These are phyloP conservation scores for Fusarium vanettenii DNA, from an alignment of 2,329 filamentous ascomycete species.

Conservation along the genomic window DNA sequence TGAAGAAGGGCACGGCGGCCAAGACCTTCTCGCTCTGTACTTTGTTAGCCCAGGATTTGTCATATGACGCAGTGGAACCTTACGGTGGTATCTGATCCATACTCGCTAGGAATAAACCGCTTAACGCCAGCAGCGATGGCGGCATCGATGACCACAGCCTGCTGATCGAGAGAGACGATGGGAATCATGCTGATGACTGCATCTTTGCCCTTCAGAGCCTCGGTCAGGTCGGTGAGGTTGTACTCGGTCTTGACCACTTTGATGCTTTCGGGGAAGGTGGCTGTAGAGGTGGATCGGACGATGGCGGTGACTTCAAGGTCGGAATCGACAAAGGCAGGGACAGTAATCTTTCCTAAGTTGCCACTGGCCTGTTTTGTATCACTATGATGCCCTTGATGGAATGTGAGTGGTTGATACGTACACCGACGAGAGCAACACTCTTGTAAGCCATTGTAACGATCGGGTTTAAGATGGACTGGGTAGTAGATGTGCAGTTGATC, in stretches of 20 bases:
- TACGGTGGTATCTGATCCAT: neutral
- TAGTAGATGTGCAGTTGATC: neutral
- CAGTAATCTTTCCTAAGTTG: neutral
- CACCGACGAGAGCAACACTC: neutral
- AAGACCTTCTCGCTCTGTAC: neutral
- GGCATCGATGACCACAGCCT: neutral
- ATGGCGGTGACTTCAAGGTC: neutral
- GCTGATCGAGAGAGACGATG: neutral
- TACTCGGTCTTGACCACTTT: neutral
- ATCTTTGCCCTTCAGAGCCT: neutral
- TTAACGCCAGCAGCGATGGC: neutral
- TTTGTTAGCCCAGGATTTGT: neutral
- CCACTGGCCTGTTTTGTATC: neutral
- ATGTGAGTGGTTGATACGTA: neutral
- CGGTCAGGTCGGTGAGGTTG: neutral
- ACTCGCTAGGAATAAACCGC: neutral
- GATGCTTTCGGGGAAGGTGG: neutral
- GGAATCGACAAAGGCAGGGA: neutral
- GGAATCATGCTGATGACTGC: neutral
- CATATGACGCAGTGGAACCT: neutral
- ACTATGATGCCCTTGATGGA: neutral
- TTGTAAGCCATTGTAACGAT: neutral
- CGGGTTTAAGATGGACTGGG: neutral
- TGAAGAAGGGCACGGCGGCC: neutral
- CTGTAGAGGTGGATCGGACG: neutral